Conservation (phyloP, 805 yeast genomes). For the Lipomyces chichibuensis region DNA sequence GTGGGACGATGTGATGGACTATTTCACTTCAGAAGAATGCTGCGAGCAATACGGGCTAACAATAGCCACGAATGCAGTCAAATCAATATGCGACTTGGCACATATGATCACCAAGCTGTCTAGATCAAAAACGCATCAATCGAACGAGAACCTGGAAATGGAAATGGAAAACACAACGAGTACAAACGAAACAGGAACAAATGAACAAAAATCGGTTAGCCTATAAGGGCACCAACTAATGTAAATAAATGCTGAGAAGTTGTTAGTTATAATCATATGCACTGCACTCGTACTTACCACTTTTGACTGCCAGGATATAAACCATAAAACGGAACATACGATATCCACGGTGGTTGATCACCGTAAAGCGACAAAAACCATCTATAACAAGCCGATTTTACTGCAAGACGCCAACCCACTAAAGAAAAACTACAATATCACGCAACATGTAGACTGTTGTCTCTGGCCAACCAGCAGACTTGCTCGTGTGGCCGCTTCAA, state of each 20-base stretch:
- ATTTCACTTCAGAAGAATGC: neutral
- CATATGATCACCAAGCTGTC: neutral
- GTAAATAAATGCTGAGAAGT: neutral
- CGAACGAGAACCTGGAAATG: neutral
- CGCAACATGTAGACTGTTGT: conserved; percentile 51
- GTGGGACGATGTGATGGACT: neutral
- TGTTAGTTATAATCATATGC: neutral
- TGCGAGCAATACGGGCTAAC: neutral
- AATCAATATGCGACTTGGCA: neutral
- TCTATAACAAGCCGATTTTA: conserved; percentile 1
- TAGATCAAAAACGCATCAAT: neutral
- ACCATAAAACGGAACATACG: neutral
- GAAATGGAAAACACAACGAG: neutral
- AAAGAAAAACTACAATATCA: conserved; percentile 38
- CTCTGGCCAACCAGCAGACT: conserved; percentile 63
- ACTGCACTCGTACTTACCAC: neutral
- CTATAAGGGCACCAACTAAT: neutral
- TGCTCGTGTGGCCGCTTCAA: conserved; percentile 87
- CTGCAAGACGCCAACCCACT: neutral
- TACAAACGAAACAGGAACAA: conserved; percentile 4
- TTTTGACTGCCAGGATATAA: conserved; percentile 6
- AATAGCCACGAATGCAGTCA: neutral
- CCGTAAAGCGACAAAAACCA: neutral
- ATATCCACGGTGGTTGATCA: neutral
- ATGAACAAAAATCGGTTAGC: neutral